phyloP scores from a whole-genome alignment of 2,329 filamentous ascomycete genomes.

The Penicillium oxalicum region DNA sequence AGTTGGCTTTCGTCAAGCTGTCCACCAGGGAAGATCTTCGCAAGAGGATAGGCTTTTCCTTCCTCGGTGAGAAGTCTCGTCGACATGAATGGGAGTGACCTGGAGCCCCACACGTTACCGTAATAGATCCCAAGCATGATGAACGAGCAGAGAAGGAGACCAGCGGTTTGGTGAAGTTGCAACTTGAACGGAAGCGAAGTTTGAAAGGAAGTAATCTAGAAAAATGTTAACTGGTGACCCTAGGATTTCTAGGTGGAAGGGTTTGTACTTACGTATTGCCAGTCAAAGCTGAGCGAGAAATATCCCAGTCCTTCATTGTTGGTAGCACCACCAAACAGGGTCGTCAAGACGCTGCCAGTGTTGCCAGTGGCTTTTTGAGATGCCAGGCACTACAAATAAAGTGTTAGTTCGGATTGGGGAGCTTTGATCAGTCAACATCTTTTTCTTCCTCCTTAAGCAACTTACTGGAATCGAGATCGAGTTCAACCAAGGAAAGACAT shows the following conservation, averaged over 20 bases:
- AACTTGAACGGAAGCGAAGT: slow-evolving; percentile 50
- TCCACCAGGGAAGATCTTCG: slow-evolving; percentile 36
- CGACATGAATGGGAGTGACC: slow-evolving; percentile 51
- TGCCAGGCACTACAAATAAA: slow-evolving; percentile 40
- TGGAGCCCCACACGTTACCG: slow-evolving; percentile 44
- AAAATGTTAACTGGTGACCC: background rate
- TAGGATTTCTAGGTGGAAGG: too few species aligned
- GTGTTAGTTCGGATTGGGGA: too few species aligned
- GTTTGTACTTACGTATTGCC: slow-evolving; percentile 38
- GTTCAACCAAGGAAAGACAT: slow-evolving; percentile 53
- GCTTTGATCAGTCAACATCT: background rate
- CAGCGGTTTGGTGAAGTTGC: slow-evolving; percentile 44
- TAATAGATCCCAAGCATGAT: slow-evolving; percentile 52
- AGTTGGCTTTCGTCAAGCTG: slow-evolving; percentile 31
- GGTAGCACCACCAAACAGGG: slow-evolving; percentile 47
- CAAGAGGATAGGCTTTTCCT: slow-evolving; percentile 39
- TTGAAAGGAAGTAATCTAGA: slow-evolving; percentile 49
- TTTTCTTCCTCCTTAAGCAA: background rate
- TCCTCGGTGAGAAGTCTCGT: slow-evolving; percentile 40
- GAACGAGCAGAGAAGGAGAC: slow-evolving; percentile 46
- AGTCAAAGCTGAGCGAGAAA: slow-evolving; percentile 49
- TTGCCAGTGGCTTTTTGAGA: slow-evolving; percentile 47
- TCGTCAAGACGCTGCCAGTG: slow-evolving; percentile 43
- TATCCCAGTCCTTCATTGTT: slow-evolving; percentile 51
- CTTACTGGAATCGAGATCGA: slow-evolving; percentile 46